These are phyloP conservation scores for Agaricales sp. DNA, from an alignment of 1,284 basidiomycete species.

Conservation along the genomic window DNA sequence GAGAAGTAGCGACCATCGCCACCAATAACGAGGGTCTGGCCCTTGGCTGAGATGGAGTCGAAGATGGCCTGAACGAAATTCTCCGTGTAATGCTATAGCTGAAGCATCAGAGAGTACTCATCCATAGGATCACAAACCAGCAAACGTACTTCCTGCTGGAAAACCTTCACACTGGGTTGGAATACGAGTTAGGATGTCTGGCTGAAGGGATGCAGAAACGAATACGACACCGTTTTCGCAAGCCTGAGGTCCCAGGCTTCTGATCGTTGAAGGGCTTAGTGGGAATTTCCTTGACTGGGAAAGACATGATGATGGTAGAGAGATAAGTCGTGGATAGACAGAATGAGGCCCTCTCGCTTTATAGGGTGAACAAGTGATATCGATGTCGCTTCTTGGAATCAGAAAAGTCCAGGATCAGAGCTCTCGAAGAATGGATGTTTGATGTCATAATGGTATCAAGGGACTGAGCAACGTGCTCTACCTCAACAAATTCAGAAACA, in stretches of 20 bases:
- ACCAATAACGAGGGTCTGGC: conserved; percentile 87
- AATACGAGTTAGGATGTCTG: conserved; percentile 9
- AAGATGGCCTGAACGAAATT: conserved; percentile 97
- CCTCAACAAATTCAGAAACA: too few species aligned
- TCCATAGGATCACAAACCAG: conserved; percentile 6
- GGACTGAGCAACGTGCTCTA: too few species aligned
- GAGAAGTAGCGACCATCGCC: conserved; percentile 96
- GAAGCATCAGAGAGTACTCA: conserved; percentile 9
- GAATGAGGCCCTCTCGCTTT: too few species aligned
- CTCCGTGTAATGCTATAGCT: conserved; percentile 85
- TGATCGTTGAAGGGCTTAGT: conserved; percentile 84
- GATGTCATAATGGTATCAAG: too few species aligned
- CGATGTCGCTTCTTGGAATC: too few species aligned
- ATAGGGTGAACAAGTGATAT: too few species aligned
- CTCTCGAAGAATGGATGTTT: too few species aligned
- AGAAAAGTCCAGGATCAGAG: too few species aligned
- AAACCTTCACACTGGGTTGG: conserved; percentile 84
- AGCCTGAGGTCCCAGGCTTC: conserved; percentile 91
- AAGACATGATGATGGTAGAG: conserved; percentile 23
- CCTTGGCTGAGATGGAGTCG: conserved; percentile 77
- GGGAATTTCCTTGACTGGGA: conserved; percentile 44
- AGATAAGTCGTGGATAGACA: too few species aligned
- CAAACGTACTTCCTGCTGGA: conserved; percentile 71
- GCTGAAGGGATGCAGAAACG: conserved; percentile 8
- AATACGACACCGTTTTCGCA: conserved; percentile 70